These are phyloP conservation scores for Triticum monococcum DNA, from an alignment of 176 grass and related monocot species.

Conservation along the genomic window DNA sequence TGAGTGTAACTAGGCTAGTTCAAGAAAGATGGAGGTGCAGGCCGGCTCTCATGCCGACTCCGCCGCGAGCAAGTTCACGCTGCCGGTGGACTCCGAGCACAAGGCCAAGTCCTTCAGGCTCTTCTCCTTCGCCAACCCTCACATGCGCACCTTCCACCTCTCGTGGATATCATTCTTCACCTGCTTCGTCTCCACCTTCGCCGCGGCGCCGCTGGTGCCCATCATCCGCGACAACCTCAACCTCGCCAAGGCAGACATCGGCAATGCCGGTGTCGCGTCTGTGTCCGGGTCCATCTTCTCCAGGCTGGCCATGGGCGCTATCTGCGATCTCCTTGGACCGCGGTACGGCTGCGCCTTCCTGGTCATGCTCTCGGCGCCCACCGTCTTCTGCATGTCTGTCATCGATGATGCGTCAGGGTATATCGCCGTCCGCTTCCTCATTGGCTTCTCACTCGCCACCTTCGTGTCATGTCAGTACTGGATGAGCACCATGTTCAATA, in stretches of 20 bases:
- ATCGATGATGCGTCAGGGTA: conserved; percentile 47
- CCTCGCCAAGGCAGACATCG: conserved; percentile 73
- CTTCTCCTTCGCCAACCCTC: background rate
- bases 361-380: conserved; percentile 68
- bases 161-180: background rate
- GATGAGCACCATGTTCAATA: conserved; percentile 78
- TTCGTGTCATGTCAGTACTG: conserved; percentile 93
- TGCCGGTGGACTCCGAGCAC: conserved; percentile 90
- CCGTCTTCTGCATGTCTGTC: conserved; percentile 82
- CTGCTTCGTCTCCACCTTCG: background rate
- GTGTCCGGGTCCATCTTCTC: conserved; percentile 91
- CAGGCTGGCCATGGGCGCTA: conserved; percentile 73
- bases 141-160: background rate
- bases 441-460: conserved; percentile 76
- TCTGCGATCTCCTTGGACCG: conserved; percentile 73
- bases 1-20: background rate
- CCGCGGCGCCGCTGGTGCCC: conserved; percentile 24
- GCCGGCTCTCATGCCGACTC: background rate
- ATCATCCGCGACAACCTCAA: conserved; percentile 81
- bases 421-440: conserved; percentile 67
- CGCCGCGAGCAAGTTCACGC: conserved; percentile 35
- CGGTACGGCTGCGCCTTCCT: conserved; percentile 84
- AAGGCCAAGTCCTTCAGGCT: conserved; percentile 44
- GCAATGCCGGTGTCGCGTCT: conserved; percentile 84
- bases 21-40: background rate